Base-by-base conservation (phyloP, 1,139 yeast genomes). In the Sugiyamaella neomexicana region DNA sequence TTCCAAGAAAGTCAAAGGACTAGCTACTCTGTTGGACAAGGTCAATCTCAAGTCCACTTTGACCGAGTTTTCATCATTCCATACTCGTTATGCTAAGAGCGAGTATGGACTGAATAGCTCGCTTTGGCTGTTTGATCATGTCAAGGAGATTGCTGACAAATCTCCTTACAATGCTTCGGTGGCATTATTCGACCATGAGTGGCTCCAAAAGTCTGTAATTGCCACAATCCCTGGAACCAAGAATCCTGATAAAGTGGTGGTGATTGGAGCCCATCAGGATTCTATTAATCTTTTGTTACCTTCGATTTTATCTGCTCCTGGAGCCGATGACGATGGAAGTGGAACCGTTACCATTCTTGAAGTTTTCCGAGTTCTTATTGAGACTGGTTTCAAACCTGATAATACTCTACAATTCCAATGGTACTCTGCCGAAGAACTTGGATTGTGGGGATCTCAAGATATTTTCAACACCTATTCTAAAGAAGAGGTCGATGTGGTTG, bases 401-500 rank as follows among this genome's bases (percentile, higher is more conserved):
- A 88, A 89, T 69, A 82, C 96, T 0, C 72, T 91, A 29, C 96
- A 91, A 68, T 90, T 93, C 75, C 98, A 91, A 70, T 93, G 89
- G 77, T 91, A 89, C 71, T 82, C 96, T 41, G 98, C 96, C 1
- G 98, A 91, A 73, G 99, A 91, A 75, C 91, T 89, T 57, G 98
- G 98, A 0, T 75, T 89, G 55, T 75, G 89, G 54, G 99, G 99
- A 0, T 89, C 97, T 3, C 80, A 82, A 61, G 96, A 89, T 58
- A 81, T 91, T 9, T 88, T 88, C 69, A 72, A 80, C 16, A 72
- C 75, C 31, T 87, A 87, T 65, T 69, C 77, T 23, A 65, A 68
- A 9, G 62, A 71, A 1, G 75, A 75, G 40, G 77, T 74, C 55
- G 75, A 77, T 16, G 91, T 91, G 20, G 78, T 84, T 36, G 91